These are phyloP conservation scores for Sporobolomyces roseus DNA, from an alignment of 768 basidiomycete species.

Conservation along the genomic window DNA sequence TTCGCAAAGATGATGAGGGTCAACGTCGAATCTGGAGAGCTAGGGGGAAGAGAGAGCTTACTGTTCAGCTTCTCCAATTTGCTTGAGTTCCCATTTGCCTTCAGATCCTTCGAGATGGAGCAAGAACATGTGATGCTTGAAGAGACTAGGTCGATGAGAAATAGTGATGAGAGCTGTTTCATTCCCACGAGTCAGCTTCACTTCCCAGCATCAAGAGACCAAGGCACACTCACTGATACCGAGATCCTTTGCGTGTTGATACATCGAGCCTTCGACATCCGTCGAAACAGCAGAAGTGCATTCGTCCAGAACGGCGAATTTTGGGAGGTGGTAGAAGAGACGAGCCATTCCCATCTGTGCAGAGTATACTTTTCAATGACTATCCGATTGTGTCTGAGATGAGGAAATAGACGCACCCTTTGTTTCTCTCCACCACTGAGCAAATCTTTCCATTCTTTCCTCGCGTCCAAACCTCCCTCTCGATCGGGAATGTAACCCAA, in stretches of 20 bases:
- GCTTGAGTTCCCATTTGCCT: slow-evolving; percentile 66
- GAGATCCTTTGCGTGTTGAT: slow-evolving; percentile 80
- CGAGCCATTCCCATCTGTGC: slow-evolving; percentile 80
- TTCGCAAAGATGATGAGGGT: slow-evolving; percentile 5
- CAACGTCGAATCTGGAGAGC: neutral
- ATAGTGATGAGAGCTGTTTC: slow-evolving; percentile 72
- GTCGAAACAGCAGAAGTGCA: slow-evolving; percentile 94
- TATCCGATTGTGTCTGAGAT: neutral
- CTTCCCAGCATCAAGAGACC: neutral
- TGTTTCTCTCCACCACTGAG: slow-evolving; percentile 90
- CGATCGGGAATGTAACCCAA: slow-evolving; percentile 76
- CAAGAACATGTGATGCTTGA: slow-evolving; percentile 83
- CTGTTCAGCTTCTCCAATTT: slow-evolving; percentile 70
- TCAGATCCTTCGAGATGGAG: slow-evolving; percentile 70
- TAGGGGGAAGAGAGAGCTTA: slow-evolving; percentile 42
- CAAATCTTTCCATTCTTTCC: slow-evolving; percentile 96
- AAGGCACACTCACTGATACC: slow-evolving; percentile 60
- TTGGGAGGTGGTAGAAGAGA: slow-evolving; percentile 82
- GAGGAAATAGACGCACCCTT: slow-evolving; percentile 53
- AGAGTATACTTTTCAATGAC: neutral
- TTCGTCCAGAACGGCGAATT: slow-evolving; percentile 82
- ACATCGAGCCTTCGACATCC: slow-evolving; percentile 94
- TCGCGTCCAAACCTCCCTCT: slow-evolving; percentile 70
- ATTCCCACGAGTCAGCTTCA: neutral
- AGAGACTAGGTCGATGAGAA: slow-evolving; percentile 77